Conservation (phyloP, 345 rosid genomes). For the Dimocarpus longan region DNA sequence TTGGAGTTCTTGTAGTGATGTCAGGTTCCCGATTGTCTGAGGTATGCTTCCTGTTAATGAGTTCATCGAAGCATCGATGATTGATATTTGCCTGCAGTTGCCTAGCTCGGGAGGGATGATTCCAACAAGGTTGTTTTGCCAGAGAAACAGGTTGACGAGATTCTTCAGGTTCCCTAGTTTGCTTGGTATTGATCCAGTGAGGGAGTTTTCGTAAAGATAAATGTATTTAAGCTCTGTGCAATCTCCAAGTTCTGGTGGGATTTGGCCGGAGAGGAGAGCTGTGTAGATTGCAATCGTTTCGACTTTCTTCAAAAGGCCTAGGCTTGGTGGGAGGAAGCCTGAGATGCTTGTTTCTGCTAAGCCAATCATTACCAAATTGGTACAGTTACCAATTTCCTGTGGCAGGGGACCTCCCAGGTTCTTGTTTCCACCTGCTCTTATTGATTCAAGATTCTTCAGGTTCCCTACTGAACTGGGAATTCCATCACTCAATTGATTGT, state of each 20-base stretch:
- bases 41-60: slow-evolving; percentile 80
- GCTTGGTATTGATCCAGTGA: slow-evolving; percentile 70
- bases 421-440: slow-evolving; percentile 92
- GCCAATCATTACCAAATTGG: slow-evolving; percentile 59
- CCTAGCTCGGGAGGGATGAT: slow-evolving; percentile 72
- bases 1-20: slow-evolving; percentile 63
- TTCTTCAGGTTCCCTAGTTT: slow-evolving; percentile 56
- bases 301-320: slow-evolving; percentile 67
- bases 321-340: slow-evolving; percentile 72
- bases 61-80: slow-evolving; percentile 75
- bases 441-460: slow-evolving; percentile 49
- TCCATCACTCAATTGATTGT: slow-evolving; percentile 68
- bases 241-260: slow-evolving; percentile 74
- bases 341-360: slow-evolving; percentile 87
- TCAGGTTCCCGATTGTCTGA: slow-evolving; percentile 55
- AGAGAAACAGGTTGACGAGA: slow-evolving; percentile 59
- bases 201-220: slow-evolving; percentile 75
- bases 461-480: slow-evolving; percentile 65
- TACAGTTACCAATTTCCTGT: slow-evolving; percentile 71
- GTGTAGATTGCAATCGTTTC: slow-evolving; percentile 80
- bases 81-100: slow-evolving; percentile 53
- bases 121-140: slow-evolving; percentile 80
- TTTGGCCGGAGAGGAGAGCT: slow-evolving; percentile 65
- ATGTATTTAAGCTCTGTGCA: slow-evolving; percentile 74
- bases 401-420: slow-evolving; percentile 74